Evolutionary conservation across 2,329 filamentous ascomycete species (phyloP).

Genomic region (Nothopassalora personata): DNA sequence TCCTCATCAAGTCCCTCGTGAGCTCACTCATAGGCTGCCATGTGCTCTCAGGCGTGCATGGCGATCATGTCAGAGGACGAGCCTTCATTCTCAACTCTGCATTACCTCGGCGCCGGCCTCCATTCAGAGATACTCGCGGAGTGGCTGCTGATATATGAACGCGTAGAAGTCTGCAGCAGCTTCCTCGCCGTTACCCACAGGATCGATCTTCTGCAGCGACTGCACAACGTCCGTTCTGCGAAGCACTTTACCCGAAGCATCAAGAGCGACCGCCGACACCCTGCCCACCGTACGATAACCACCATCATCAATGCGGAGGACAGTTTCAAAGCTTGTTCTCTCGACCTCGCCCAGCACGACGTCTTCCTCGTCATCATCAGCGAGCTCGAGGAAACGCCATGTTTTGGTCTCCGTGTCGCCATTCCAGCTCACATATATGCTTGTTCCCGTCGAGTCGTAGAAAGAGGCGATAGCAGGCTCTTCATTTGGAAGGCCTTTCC

Average conservation of each 20-base stretch:
- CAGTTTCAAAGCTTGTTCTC: constrained; percentile 11
- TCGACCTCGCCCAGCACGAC: constrained; percentile 8
- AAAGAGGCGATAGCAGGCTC: constrained; percentile 33
- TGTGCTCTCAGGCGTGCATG: too few relatives aligned
- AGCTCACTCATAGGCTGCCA: background rate
- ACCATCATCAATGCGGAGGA: background rate
- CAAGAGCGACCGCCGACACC: background rate
- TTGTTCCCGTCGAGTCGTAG: constrained; percentile 19
- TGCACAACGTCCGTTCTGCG: background rate
- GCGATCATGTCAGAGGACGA: background rate
- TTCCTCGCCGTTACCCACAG: background rate
- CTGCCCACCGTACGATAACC: background rate
- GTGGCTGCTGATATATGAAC: background rate
- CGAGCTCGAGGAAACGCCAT: constrained; percentile 42
- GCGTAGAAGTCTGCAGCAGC: background rate
- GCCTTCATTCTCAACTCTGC: background rate
- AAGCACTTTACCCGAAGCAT: background rate
- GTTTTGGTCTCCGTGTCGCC: constrained; percentile 37
- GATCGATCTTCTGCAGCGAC: background rate
- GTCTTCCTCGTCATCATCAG: background rate
- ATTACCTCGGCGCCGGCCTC: background rate
- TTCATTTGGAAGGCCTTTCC: constrained; percentile 34
- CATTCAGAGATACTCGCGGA: background rate
- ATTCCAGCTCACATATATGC: constrained; percentile 47
- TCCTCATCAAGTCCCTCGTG: too few relatives aligned